Base-by-base conservation (phyloP, 1,284 basidiomycete species). In the Phylloboletellus chloephorus region DNA sequence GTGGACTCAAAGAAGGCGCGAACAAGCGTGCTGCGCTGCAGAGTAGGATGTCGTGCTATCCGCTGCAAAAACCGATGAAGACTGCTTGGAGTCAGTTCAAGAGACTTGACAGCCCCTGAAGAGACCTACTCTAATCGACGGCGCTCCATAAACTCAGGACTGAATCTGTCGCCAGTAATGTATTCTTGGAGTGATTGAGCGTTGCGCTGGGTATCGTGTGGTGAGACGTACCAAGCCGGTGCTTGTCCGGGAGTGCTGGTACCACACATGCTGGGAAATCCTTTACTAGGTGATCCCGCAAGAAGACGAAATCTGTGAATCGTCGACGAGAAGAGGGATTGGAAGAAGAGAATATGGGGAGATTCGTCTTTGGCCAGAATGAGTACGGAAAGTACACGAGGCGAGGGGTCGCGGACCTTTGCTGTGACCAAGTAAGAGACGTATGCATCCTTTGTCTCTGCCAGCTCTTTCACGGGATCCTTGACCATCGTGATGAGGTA, bases 201-300 rank as follows among this genome's bases (percentile, higher is more conserved):
- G 43, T 34, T 41, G 33, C 25, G 12, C 29, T 26, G 25, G 26
- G 21, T 22, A 12, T 13, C 17, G 22, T 37, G 46, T 17, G 43
- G 9, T 17, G 10, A 38, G 17, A 71, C 83, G 46, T 51, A 96
- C 91, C 92, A 58, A 97, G 67, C 41, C 96, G 76, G 60, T 98
- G 95, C 67, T 98, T 98, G 66, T 94, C 94, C 4, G 95, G 96
- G 37, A 99, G 73, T 5, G 92, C 90, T 17, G 95, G 93, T 0
- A 98, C 88, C 15, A 98, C 90, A 56, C 91, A 95, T 42, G 95
- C 96, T 3, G 93, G 93, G 58, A 98, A 99, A 64, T 94, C 87
- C 66, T 84, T 84, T 15, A 80, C 77, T 23, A 99, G 79, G 56
- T 96, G 80, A 37, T 96, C 84, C 47, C 88, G 74, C 25, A 99